Evolutionary conservation across 352 stramenopile species (phyloP).

Genomic region (Phytophthora lateralis): DNA sequence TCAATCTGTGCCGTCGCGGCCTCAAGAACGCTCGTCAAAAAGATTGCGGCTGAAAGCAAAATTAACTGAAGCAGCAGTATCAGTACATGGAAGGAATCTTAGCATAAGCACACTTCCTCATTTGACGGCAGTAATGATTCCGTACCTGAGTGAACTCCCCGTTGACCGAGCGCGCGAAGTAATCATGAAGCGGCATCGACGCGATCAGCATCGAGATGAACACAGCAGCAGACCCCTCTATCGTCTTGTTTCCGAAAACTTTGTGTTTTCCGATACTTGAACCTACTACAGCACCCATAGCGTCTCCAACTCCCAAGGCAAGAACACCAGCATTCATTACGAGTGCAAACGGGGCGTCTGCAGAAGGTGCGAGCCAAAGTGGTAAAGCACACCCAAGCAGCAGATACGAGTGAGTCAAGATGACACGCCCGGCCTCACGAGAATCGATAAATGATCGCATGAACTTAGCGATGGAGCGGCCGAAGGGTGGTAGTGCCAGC

Average conservation of each 20-base stretch:
- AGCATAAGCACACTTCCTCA: slow-evolving; percentile 10
- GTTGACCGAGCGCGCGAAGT: slow-evolving; percentile 24
- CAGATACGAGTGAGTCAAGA: slow-evolving; percentile 82
- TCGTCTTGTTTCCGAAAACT: slow-evolving; percentile 68
- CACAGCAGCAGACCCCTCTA: slow-evolving; percentile 67
- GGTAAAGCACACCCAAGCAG: slow-evolving; percentile 78
- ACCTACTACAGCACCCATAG: slow-evolving; percentile 73
- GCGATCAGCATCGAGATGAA: slow-evolving; percentile 61
- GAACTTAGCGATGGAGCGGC: slow-evolving; percentile 54
- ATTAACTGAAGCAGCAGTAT: slow-evolving; percentile 25
- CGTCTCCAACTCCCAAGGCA: slow-evolving; percentile 73
- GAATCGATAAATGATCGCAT: slow-evolving; percentile 80
- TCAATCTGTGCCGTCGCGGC: slow-evolving; percentile 80
- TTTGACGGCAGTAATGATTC: background rate
- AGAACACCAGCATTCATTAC: slow-evolving; percentile 72
- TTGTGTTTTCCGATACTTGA: slow-evolving; percentile 54
- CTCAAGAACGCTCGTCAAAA: slow-evolving; percentile 72
- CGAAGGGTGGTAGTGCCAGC: slow-evolving; percentile 62
- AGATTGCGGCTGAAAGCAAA: slow-evolving; percentile 31
- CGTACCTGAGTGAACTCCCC: slow-evolving; percentile 46
- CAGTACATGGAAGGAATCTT: background rate
- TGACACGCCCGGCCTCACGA: slow-evolving; percentile 66
- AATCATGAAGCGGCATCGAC: slow-evolving; percentile 60
- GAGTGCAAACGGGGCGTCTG: slow-evolving; percentile 20
- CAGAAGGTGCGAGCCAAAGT: slow-evolving; percentile 57